phyloP scores from a whole-genome alignment of 1,284 basidiomycete species.

The Lentinula novae-zelandiae region DNA sequence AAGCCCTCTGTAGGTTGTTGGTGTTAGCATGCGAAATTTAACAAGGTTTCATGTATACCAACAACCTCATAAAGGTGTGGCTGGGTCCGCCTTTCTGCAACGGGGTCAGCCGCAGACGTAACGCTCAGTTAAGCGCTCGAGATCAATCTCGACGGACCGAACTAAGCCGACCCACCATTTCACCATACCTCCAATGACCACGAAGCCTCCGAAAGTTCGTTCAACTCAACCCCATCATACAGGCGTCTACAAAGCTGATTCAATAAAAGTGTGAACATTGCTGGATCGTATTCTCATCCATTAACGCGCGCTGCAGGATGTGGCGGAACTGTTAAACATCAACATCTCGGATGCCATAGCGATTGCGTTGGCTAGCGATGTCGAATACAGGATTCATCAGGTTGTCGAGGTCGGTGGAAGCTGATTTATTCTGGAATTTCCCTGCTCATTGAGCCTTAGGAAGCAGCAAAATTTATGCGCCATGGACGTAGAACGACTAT shows the following conservation, averaged over 20 bases:
- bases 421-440: background rate
- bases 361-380: slow-evolving; percentile 87
- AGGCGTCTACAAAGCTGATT: slow-evolving; percentile 65
- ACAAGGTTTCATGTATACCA: no score
- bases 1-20: no score
- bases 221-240: slow-evolving; percentile 42
- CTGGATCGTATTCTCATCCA: slow-evolving; percentile 13
- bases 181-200: background rate
- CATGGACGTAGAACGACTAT: slow-evolving; percentile 88
- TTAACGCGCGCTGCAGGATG: slow-evolving; percentile 59
- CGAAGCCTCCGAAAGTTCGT: slow-evolving; percentile 34
- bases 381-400: slow-evolving; percentile 95
- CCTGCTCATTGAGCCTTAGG: slow-evolving; percentile 42
- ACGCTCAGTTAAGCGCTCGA: no score
- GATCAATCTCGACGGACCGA: no score
- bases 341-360: slow-evolving; percentile 80
- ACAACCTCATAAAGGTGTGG: no score
- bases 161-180: background rate
- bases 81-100: no score
- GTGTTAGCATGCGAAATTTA: no score
- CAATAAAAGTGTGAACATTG: slow-evolving; percentile 48
- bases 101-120: no score
- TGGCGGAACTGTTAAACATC: slow-evolving; percentile 86
- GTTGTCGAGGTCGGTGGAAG: slow-evolving; percentile 70
- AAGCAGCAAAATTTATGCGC: slow-evolving; percentile 95